phyloP scores from a whole-genome alignment of 2,329 filamentous ascomycete species.

The Rasamsonia emersonii region DNA sequence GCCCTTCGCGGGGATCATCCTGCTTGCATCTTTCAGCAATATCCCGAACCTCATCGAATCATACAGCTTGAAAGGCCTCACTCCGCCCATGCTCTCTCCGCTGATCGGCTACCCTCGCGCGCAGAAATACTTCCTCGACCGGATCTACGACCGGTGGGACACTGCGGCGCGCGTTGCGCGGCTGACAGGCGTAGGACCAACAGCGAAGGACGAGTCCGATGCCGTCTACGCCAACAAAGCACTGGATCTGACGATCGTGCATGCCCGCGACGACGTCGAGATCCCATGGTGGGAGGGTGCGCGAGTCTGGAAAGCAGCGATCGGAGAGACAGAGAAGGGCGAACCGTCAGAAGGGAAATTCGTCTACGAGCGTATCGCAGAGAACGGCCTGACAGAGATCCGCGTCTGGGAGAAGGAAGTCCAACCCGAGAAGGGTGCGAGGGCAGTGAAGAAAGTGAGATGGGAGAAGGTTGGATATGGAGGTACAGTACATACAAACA shows the following conservation, averaged over 20 bases:
- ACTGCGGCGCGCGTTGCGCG: slow-evolving; percentile 56
- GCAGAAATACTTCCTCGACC: slow-evolving; percentile 50
- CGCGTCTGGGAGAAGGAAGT: slow-evolving; percentile 29
- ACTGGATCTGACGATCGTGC: slow-evolving; percentile 63
- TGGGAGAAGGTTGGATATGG: slow-evolving; percentile 38
- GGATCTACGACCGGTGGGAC: slow-evolving; percentile 74
- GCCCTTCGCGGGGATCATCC: slow-evolving; percentile 69
- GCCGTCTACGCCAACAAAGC: slow-evolving; percentile 40
- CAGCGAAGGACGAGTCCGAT: slow-evolving; percentile 40
- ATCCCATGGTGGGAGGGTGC: slow-evolving; percentile 58
- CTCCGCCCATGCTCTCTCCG: slow-evolving; percentile 68
- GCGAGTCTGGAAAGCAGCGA: slow-evolving; percentile 31
- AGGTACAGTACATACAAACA: too few relatives aligned
- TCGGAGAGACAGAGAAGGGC: slow-evolving; percentile 17
- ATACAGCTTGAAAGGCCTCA: slow-evolving; percentile 68
- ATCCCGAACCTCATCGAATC: slow-evolving; percentile 64
- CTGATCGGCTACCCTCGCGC: slow-evolving; percentile 59
- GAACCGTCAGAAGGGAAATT: slow-evolving; percentile 17
- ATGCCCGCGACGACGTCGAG: slow-evolving; percentile 72
- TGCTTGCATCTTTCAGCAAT: slow-evolving; percentile 72
- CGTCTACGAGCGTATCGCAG: slow-evolving; percentile 19
- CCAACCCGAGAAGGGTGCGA: slow-evolving; percentile 4
- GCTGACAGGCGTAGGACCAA: slow-evolving; percentile 24
- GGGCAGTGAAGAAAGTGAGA: slow-evolving; percentile 27
- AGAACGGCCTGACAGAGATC: slow-evolving; percentile 23